A percentile compares a stretch with the other conserved stretches of the same genome.
Conservation (phyloP, 805 yeast genomes). For the Suhomyces vadensis region DNA sequence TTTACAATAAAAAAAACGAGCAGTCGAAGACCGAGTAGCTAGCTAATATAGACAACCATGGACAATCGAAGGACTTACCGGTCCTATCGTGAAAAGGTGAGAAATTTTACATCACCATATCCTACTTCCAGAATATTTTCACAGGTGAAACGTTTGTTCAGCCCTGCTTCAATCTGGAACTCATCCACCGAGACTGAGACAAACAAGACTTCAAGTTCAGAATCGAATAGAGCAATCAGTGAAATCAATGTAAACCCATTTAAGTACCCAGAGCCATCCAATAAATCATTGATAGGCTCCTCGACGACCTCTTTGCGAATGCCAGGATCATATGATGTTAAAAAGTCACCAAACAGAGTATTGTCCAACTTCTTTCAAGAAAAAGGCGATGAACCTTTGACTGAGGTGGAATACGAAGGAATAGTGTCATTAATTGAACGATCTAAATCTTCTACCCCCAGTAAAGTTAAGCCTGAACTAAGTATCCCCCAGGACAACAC, state of each 20-base stretch:
- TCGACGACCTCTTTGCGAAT: conserved; percentile 10
- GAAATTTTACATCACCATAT: conserved; percentile 22
- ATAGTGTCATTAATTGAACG: conserved; percentile 56
- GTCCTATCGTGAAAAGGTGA: conserved; percentile 27
- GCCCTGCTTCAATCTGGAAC: conserved; percentile 7
- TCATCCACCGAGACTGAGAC: not conserved
- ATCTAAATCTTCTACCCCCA: conserved; percentile 3
- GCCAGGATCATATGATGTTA: conserved; percentile 11
- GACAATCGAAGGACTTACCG: conserved; percentile 37
- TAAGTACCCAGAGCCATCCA: conserved; percentile 3
- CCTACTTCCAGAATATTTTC: conserved; percentile 29
- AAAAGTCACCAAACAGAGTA: conserved; percentile 48
- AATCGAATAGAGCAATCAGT: not conserved
- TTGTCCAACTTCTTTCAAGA: conserved; percentile 68
- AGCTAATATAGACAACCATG: conserved; percentile 18
- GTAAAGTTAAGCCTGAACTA: not conserved
- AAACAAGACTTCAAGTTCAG: not conserved
- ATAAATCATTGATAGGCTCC: not conserved
- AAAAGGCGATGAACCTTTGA: conserved; percentile 74
- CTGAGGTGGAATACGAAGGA: conserved; percentile 80
- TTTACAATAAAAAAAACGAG: not conserved
- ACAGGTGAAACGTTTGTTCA: conserved; percentile 28
- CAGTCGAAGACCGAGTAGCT: not conserved
- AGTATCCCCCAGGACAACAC: not conserved
- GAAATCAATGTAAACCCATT: conserved; percentile 3